Base-by-base conservation (phyloP, 345 rosid genomes). In the Pistacia vera region DNA sequence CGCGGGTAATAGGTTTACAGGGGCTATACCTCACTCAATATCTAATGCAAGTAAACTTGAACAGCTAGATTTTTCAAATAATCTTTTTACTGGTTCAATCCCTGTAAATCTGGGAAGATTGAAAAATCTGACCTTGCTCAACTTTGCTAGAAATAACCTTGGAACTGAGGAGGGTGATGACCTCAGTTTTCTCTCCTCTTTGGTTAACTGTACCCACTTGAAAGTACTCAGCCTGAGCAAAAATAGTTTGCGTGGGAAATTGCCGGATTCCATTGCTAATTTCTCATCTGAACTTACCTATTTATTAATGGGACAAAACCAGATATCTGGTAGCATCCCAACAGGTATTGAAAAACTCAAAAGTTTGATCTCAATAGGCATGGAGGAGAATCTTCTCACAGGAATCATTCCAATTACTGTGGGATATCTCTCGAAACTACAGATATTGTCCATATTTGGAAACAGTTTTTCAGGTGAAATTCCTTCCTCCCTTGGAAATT, bases 401-500 rank as follows among this genome's bases (percentile, higher is more conserved):
- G 79, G 85, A 60, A 56, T n/a, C 17, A 79, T 78, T 72, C 85
- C 85, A 0, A 10, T 22, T 30, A 70, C 79, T 8, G 28, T 82
- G 28, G 79, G 82, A 38, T 9, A 70, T 56, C 59, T 82, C 54
- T 46, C 62, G 22, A 71, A 75, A 11, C 74, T 78, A 20, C 82
- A 78, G 56, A 74, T 52, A 20, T 52, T 82, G 52, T 79, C 85
- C 10, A 72, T 79, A 22, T 79, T 72, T 44, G 82, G 72, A 63
- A 83, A 83, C 70, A 65, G 20, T 55, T 71, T 83, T 44, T 88
- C 86, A 0, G 88, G 91, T 51, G 85, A 86, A 58, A 70, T 88
- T 68, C 88, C 85, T n/a, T 61, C 66, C 20, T 81, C 86, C 11
- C 71, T 88, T 55, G 88, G 83, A 64, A 88, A 81, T 71, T 71